Conservation (phyloP, 768 basidiomycete species). For the Boletus sp. region DNA sequence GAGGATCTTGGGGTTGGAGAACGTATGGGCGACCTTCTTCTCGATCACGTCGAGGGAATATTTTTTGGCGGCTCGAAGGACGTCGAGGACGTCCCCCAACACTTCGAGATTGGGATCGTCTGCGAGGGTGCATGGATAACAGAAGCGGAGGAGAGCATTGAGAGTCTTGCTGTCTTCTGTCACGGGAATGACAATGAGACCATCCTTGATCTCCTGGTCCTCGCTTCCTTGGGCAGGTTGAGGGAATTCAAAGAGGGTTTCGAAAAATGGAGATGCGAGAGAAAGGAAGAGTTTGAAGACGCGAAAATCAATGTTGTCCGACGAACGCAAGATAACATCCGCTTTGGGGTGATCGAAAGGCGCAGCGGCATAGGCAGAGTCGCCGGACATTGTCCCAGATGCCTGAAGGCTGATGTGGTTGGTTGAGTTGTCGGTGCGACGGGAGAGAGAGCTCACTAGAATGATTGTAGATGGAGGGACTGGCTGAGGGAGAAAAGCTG, state of each 20-base stretch:
- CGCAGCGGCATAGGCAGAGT: constrained; percentile 5
- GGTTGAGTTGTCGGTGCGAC: neutral
- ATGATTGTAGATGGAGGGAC: neutral
- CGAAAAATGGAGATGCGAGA: constrained; percentile 29
- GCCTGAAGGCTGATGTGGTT: neutral
- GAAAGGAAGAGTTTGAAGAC: constrained; percentile 28
- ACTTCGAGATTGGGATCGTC: constrained; percentile 21
- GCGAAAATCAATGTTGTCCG: constrained; percentile 29
- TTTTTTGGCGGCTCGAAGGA: neutral
- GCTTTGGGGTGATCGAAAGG: constrained; percentile 23
- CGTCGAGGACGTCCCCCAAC: neutral
- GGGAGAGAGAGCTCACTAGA: neutral
- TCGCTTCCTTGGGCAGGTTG: constrained; percentile 13
- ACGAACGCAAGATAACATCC: constrained; percentile 27
- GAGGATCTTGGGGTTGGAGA: neutral
- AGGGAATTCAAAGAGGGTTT: constrained; percentile 31
- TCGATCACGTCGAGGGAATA: neutral
- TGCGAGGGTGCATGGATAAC: constrained; percentile 21
- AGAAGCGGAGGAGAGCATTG: constrained; percentile 23
- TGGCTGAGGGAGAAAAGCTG: neutral
- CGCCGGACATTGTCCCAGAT: neutral
- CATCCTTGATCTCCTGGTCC: constrained; percentile 9
- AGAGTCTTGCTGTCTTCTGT: constrained; percentile 21
- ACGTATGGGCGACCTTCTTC: neutral
- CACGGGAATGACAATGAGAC: constrained; percentile 19